Evolutionary conservation across 2,329 filamentous ascomycete species (phyloP).

Genomic region (Fusarium sp.): DNA sequence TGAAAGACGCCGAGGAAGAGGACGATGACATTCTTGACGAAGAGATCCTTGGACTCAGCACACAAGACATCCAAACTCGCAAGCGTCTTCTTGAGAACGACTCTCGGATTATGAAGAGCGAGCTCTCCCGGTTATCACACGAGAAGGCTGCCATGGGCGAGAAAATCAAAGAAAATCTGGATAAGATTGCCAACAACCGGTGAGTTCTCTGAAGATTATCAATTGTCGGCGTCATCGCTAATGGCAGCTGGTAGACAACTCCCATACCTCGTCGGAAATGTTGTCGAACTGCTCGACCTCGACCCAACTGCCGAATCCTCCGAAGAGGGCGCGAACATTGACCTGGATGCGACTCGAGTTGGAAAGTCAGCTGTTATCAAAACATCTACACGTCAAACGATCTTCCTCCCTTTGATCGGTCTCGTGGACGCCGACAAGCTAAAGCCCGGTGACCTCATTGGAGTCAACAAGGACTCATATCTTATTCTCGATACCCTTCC

Average conservation of each 20-base stretch:
- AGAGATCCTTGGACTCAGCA: constrained; percentile 92
- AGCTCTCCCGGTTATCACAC: constrained; percentile 91
- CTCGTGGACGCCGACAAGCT: constrained; percentile 95
- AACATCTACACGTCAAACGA: constrained; percentile 97
- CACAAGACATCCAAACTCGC: constrained; percentile 92
- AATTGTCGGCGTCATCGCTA: constrained; percentile 1
- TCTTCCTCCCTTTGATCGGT: constrained; percentile 96
- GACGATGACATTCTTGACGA: constrained; percentile 89
- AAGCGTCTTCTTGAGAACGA: constrained; percentile 96
- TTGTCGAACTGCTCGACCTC: constrained; percentile 95
- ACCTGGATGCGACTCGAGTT: constrained; percentile 93
- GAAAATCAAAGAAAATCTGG: constrained; percentile 98
- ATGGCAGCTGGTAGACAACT: constrained; percentile 75
- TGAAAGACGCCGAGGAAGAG: constrained; percentile 83
- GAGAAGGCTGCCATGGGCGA: constrained; percentile 97
- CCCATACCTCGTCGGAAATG: constrained; percentile 97
- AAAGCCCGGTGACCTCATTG: constrained; percentile 95
- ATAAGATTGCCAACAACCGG: constrained; percentile 99
- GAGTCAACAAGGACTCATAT: constrained; percentile 99
- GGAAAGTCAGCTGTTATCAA: constrained; percentile 99
- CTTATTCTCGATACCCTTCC: constrained; percentile 95
- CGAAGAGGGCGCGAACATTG: constrained; percentile 98
- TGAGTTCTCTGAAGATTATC: constrained; percentile 55
- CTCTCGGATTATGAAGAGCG: constrained; percentile 97
- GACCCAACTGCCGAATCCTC: constrained; percentile 96